Evolutionary conservation across 768 basidiomycete species (phyloP).

Genomic region (Auriscalpium microsporum): DNA sequence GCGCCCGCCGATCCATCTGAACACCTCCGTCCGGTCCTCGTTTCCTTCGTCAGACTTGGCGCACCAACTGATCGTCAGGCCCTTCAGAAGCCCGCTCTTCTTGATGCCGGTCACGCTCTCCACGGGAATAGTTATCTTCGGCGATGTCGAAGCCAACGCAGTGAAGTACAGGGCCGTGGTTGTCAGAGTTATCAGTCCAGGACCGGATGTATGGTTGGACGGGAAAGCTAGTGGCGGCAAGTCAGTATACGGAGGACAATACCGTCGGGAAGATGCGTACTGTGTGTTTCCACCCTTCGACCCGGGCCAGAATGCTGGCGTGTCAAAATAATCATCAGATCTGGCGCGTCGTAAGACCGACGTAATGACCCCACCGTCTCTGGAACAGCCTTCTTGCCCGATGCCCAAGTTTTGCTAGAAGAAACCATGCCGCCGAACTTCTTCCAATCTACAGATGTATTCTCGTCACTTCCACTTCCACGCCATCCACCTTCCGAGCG

Average conservation of each 20-base stretch:
- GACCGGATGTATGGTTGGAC: slow-evolving; percentile 44
- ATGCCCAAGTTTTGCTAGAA: slow-evolving; percentile 35
- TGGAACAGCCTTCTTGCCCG: slow-evolving; percentile 26
- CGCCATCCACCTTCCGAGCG: neutral
- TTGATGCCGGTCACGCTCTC: slow-evolving; percentile 44
- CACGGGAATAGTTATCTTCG: slow-evolving; percentile 40
- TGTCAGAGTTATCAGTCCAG: slow-evolving; percentile 55
- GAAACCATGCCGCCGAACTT: slow-evolving; percentile 46
- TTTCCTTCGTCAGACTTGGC: slow-evolving; percentile 20
- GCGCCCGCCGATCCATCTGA: slow-evolving; percentile 50
- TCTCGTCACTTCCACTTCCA: neutral
- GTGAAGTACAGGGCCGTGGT: slow-evolving; percentile 43
- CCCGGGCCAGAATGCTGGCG: neutral
- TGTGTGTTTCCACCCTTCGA: slow-evolving; percentile 16
- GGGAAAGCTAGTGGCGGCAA: slow-evolving; percentile 39
- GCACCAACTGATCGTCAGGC: slow-evolving; percentile 41
- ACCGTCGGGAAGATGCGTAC: slow-evolving; percentile 9
- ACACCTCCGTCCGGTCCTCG: slow-evolving; percentile 42
- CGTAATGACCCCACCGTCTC: no score
- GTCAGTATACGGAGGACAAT: neutral
- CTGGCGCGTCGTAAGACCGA: no score
- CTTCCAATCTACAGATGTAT: slow-evolving; percentile 39
- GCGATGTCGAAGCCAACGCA: slow-evolving; percentile 35
- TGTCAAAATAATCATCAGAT: neutral
- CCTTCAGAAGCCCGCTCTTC: slow-evolving; percentile 46